Base-by-base conservation (phyloP, 441 rosid genomes). In the Biscutella auriculata region DNA sequence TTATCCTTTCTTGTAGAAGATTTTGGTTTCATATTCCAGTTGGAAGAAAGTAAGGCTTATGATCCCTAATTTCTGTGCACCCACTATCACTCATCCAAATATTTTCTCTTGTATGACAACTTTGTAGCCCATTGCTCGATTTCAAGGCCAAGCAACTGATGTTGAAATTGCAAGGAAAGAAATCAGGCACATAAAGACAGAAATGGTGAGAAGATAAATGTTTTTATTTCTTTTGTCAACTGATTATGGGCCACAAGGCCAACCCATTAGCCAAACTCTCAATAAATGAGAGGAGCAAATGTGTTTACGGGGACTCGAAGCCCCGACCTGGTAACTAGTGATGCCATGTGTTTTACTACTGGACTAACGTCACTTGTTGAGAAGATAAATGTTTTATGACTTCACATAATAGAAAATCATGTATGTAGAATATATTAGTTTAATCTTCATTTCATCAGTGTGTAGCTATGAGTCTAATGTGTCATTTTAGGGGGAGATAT, bases 121-220 rank as follows among this genome's bases (percentile, higher is more conserved):
- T 73, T 54, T 73, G 66, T 80, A 88, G 95, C 95, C 95, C 52
- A 80, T 92, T 57, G 94, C 82, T 55, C 83, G 89, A 73, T 84
- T 88, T 78, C 89, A 84, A 79, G 97, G 98, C 71, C 95, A 88
- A 73, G 94, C 95, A 61, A 73, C 95, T 27, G 95, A 80, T 80
- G 70, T 88, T 13, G 90, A 92, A 11, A 60, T 80, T 35, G 92
- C 92, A 19, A 80, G 95, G 60, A 79, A 71, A 72, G 92, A 84
- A 82, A 73, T 82, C 56, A 83, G 50, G 44, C 80, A 73, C 63
- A 82, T 88, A 66, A 88, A 84, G 71, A 62, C 67, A 54, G 84
- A 79, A 60, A 58, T 88, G 92, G 98, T 84, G 78, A 79, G 81
- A 69, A 21, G n/a, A 9, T 36, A 19, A 32, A 32, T 57, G n/a